Evolutionary conservation across 139 green algal species (phyloP).

Genomic region (Volvox reticuliferus): DNA sequence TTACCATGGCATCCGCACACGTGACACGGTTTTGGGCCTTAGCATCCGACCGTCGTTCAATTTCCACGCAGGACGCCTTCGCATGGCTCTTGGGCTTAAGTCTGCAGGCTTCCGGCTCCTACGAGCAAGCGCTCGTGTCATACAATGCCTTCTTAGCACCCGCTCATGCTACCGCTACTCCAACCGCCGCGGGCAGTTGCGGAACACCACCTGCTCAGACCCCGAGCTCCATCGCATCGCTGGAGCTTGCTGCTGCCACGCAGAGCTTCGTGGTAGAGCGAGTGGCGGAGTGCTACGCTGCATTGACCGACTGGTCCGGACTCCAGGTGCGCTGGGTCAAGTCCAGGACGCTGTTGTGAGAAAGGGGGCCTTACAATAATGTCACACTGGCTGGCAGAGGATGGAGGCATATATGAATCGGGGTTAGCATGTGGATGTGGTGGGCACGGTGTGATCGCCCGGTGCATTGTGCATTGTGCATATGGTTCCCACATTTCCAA

Average conservation of each 20-base stretch:
- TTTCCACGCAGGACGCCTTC: constrained; percentile 49
- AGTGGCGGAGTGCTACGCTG: constrained; percentile 68
- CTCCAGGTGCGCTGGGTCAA: constrained; percentile 39
- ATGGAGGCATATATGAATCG: too few species aligned
- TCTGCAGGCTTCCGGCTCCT: constrained; percentile 61
- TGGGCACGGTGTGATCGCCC: too few species aligned
- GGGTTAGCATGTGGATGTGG: too few species aligned
- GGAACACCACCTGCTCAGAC: neutral
- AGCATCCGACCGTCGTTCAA: neutral
- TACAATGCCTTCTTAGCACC: constrained; percentile 45
- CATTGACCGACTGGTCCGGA: constrained; percentile 67
- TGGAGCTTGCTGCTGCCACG: constrained; percentile 6
- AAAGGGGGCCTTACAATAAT: too few species aligned
- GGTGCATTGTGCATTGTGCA: too few species aligned
- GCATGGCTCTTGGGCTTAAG: constrained; percentile 60
- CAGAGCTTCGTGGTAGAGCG: constrained; percentile 63
- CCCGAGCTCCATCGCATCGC: neutral
- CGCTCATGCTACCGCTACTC: neutral
- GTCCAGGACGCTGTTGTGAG: neutral
- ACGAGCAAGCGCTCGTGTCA: constrained; percentile 54
- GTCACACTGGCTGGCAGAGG: too few species aligned
- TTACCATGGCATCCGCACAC: too few species aligned
- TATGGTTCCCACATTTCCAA: too few species aligned
- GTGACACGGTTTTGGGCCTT: too few species aligned
- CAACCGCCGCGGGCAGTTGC: neutral